These are phyloP conservation scores for Aspergillus sp. DNA, from an alignment of 2,329 filamentous ascomycete species.

Conservation along the genomic window DNA sequence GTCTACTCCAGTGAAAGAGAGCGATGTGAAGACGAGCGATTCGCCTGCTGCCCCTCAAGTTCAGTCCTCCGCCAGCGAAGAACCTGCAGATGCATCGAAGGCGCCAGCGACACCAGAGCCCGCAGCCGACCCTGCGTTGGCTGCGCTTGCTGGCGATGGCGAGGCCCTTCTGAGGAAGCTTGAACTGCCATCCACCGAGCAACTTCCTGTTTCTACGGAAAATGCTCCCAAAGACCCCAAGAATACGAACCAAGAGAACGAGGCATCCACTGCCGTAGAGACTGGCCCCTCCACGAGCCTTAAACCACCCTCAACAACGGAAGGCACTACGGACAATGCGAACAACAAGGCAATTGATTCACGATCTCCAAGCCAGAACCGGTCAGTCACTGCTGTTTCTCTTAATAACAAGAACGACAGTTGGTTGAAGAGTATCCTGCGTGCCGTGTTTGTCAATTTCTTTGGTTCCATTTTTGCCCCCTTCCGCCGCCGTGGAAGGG, in stretches of 20 bases:
- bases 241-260: slow-evolving; percentile 15
- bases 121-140: slow-evolving; percentile 31
- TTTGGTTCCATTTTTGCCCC: slow-evolving; percentile 41
- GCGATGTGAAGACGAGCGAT: slow-evolving; percentile 13
- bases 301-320: slow-evolving; percentile 10
- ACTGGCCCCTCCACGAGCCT: slow-evolving; percentile 7
- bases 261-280: slow-evolving; percentile 6
- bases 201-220: slow-evolving; percentile 51
- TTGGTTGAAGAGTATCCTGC: slow-evolving; percentile 43
- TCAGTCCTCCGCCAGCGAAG: slow-evolving; percentile 25
- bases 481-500: slow-evolving; percentile 37
- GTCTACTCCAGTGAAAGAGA: slow-evolving; percentile 12
- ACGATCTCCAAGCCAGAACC: slow-evolving; percentile 37
- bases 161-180: slow-evolving; percentile 34
- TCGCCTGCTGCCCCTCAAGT: slow-evolving; percentile 6
- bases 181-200: slow-evolving; percentile 31
- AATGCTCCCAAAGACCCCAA: slow-evolving; percentile 12
- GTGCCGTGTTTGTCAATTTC: slow-evolving; percentile 41
- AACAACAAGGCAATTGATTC: slow-evolving; percentile 25
- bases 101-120: slow-evolving; percentile 30
- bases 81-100: slow-evolving; percentile 17
- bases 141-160: slow-evolving; percentile 33
- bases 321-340: slow-evolving; percentile 13
- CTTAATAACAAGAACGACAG: slow-evolving; percentile 38
- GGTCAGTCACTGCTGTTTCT: slow-evolving; percentile 41